Conservation (phyloP, 192 early-diverging fungal genomes). For the Umbelopsis isabellina region DNA sequence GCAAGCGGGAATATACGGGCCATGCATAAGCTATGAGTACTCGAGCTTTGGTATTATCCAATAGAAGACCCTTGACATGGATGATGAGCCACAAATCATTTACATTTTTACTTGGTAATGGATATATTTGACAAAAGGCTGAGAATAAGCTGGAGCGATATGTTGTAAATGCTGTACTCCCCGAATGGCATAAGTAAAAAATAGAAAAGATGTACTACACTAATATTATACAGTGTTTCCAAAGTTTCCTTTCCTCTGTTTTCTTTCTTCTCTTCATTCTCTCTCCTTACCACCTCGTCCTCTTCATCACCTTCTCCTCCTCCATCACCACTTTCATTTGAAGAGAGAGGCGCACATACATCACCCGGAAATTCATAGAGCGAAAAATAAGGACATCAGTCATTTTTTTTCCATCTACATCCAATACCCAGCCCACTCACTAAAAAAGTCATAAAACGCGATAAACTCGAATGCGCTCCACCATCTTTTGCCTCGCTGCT, state of each 20-base stretch:
- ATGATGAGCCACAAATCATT: too few relatives aligned
- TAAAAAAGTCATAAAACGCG: background rate
- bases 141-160: background rate
- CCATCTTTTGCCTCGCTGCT: conserved; percentile 36
- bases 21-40: background rate
- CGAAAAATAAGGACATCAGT: background rate
- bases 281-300: background rate
- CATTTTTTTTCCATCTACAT: background rate
- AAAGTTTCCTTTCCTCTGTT: conserved; percentile 16
- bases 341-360: background rate
- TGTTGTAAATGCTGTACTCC: conserved; percentile 19
- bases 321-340: background rate
- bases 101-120: background rate
- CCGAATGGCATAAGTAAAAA: conserved; percentile 24
- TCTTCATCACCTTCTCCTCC: too few relatives aligned
- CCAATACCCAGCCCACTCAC: conserved; percentile 8
- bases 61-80: too few relatives aligned
- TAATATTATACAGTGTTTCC: conserved; percentile 2
- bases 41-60: too few relatives aligned
- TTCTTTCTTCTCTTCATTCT: conserved; percentile 5
- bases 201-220: conserved; percentile 17
- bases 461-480: conserved; percentile 30
- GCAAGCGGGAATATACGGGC: background rate
- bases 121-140: background rate
- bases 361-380: background rate